Base-by-base conservation (phyloP, 257 asterid genomes). In the Solanum arcanum region DNA sequence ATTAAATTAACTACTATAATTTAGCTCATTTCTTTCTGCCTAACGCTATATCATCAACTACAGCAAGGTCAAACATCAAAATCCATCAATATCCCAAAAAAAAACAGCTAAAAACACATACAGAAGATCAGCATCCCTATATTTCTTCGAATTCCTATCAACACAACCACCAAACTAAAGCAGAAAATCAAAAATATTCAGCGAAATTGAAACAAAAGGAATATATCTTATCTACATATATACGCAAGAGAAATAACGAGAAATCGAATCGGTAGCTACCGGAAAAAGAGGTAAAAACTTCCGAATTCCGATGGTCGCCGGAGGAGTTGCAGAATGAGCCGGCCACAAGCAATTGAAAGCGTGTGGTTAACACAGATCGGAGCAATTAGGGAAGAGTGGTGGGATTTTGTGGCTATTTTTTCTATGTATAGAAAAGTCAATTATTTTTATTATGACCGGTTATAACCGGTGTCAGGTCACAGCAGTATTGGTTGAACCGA, bases 351-450 rank as follows among this genome's bases (percentile, higher is more conserved):
- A 68, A 82, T 66, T 46, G 41, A 7, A 44, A 74, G 83, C 86
- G 88, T 88, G 88, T 88, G 91, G 91, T 35, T 35, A 47, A 83
- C 91, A 89, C 91, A 37, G 83, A 75, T 73, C 88, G 76, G 60
- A 78, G 69, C 42, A n/a, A 66, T 39, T 75, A 33, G 6, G 14
- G 82, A 16, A 77, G 3, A 39, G 83, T 68, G 33, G 12, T 82
- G 11, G 29, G 15, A 75, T 39, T 46, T 66, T 66, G 27, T 80
- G 85, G 27, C 41, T 80, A 16, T 46, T 27, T 46, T 44, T 80
- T 49, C 85, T 47, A 29, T 35, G 39, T 47, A 27, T 47, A 49
- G 21, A 1, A 47, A 80, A 80, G 85, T 80, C 84, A 47, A 33
- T 33, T 4, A 10, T 74, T 4, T 10, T 74, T 31, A 15, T 47